Evolutionary conservation across 2,329 filamentous ascomycete genomes (phyloP), one percentile per base, ranked within the genome.

Genomic region (Clonostachys chloroleuca): DNA sequence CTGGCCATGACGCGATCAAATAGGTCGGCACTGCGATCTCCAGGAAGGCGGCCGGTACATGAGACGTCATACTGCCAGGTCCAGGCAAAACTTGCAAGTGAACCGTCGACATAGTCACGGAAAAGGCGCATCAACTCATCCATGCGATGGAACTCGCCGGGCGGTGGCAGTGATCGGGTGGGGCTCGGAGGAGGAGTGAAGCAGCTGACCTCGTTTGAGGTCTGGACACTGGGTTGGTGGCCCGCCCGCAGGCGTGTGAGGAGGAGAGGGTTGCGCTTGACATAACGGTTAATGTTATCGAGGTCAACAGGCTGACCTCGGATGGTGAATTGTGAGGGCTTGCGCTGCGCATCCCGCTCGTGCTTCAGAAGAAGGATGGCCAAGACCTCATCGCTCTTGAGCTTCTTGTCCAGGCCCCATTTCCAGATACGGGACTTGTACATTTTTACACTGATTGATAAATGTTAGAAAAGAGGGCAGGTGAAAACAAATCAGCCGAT

Each of bases 401-500:
- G 56, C 52, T 70, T 70, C 53, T 70, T 70, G 45, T 68, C 65
- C 40, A 70, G 60, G 6, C 65, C 63, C 68, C 68, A 70, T 52
- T 65, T 64, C 58, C 62, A 66, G 43, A 70, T 68, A 41, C 67
- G 62, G 41, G 67, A 69, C 58, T 70, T 70, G 56, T 67, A 70
- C 65, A 70, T 70, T 53, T 68, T 69, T 46, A 66, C 64, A 17
- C 66, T 69, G 48, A 20, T 16, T 30, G 10, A 12, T 18, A 14
- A 12, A 39, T 18, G 36, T 39, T 14, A 39, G 36, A 13, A 39
- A 17, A 42, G 40, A 18, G 40, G 40, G 12, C 24, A 42, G 40
- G 17, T 5, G 17, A 24, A 18, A 17, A 5, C 16, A 5, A 17
- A 18, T 10, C 3, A 3, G 24, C 8, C 4, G 24, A 5, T 10